Percentiles rank a stretch among this genome's conserved stretches.
Conservation (phyloP, 805 yeast species). For the Myxozyma lipomycoides region DNA sequence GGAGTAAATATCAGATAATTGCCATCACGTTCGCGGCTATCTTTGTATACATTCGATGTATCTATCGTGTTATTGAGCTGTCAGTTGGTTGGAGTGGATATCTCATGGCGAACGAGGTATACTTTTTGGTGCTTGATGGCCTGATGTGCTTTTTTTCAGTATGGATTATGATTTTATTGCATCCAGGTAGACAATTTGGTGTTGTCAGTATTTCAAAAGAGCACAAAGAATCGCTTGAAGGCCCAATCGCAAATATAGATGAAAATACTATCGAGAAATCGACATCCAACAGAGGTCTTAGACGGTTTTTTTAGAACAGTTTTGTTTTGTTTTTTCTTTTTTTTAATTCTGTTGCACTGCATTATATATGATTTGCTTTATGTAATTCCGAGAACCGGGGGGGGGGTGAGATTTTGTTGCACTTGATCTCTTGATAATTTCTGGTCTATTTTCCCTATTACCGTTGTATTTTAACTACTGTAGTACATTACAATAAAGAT, state of each 20-base stretch:
- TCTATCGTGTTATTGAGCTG: conserved; percentile 65
- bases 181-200: conserved; percentile 19
- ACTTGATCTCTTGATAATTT: too few species aligned
- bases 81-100: conserved; percentile 60
- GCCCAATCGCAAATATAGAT: not conserved
- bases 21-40: conserved; percentile 26
- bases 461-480: too few species aligned
- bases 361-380: too few species aligned
- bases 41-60: conserved; percentile 58
- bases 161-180: conserved; percentile 4
- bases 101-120: conserved; percentile 53
- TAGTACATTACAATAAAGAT: not conserved
- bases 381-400: too few species aligned
- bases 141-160: conserved; percentile 49
- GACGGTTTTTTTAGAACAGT: too few species aligned
- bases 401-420: too few species aligned
- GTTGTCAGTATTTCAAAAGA: conserved; percentile 5
- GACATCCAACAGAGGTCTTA: too few species aligned
- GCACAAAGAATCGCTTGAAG: not conserved
- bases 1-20: not conserved
- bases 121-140: conserved; percentile 53
- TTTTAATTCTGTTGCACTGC: too few species aligned
- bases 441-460: too few species aligned
- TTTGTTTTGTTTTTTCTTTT: too few species aligned
- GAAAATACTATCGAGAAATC: not conserved